Evolutionary conservation across 2,329 filamentous ascomycete species (phyloP), one percentile per base, ranked within the genome.

Genomic region (Aspergillus neoniger): DNA sequence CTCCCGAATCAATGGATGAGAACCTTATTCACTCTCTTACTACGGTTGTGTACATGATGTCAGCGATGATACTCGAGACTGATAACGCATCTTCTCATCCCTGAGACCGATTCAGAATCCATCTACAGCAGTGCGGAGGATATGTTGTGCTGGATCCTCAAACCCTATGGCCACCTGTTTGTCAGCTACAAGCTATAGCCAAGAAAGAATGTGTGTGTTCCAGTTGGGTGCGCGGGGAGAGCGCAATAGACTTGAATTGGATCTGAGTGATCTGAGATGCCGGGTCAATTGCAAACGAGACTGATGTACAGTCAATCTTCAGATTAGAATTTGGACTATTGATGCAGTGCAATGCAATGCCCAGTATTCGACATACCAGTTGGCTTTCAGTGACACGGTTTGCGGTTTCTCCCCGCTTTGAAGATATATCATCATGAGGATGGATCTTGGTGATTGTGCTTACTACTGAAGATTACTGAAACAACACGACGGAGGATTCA

Each of bases 11-110:
- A 50, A 50, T 32, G 15, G 25, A 30, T 28, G n/a, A 25, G n/a
- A 50, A 50, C 47, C n/a, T 50, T 50, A 50, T 50, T 14, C 12
- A 7, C 4, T 5, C 47, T 30, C 15, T 32, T 32, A 15, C 23
- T 9, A 12, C n/a, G 25, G 25, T 17, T 50, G 49, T 49, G 57
- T 61, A 58, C 9, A 52, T 63, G 61, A 61, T 63, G 58, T 63
- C 61, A 65, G 53, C 47, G 25, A 56, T 63, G 59, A 39, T 32
- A 6, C 56, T 62, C 50, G 32, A 25, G 32, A 49, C 54, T 30
- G 17, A 52, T 55, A 30, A 50, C 30, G 38, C 39, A 10, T 25
- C 5, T 17, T 21, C 53, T 32, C 25, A 12, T 49, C 21, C n/a
- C 21, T 19, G 15, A 10, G 39, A 25, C 51, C 19, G 25, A 57